Conservation (phyloP, 805 yeast genomes). For the Candida awuae region DNA sequence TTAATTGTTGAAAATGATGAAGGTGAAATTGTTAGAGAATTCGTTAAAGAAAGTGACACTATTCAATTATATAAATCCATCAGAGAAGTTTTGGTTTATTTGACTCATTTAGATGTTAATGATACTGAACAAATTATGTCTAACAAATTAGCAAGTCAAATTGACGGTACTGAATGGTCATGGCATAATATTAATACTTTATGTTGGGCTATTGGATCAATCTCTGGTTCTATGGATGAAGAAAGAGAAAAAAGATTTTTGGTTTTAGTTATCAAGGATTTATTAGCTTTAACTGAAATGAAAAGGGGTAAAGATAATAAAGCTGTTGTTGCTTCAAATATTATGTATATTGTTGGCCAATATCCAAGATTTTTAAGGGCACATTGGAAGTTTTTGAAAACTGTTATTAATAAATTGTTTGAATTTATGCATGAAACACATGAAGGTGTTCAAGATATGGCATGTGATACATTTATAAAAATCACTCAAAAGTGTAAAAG, state of each 20-base stretch:
- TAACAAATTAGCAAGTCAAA: constrained; percentile 81
- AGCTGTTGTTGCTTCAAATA: constrained; percentile 98
- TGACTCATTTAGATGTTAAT: constrained; percentile 90
- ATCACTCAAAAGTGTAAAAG: constrained; percentile 92
- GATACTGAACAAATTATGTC: constrained; percentile 94
- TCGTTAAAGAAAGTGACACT: constrained; percentile 94
- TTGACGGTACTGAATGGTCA: constrained; percentile 97
- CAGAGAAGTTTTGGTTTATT: constrained; percentile 90
- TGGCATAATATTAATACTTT: constrained; percentile 96
- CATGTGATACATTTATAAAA: constrained; percentile 97
- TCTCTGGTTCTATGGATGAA: constrained; percentile 97
- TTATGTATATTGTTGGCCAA: constrained; percentile 99
- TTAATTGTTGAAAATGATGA: constrained; percentile 95
- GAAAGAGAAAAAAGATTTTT: constrained; percentile 93
- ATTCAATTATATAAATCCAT: constrained; percentile 90
- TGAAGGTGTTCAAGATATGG: constrained; percentile 99
- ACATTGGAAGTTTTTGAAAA: constrained; percentile 95
- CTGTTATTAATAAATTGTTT: constrained; percentile 90
- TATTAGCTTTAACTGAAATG: constrained; percentile 86
- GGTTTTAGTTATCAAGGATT: constrained; percentile 87
- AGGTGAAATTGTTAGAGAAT: constrained; percentile 97
- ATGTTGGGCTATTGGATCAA: constrained; percentile 99
- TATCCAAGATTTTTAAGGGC: constrained; percentile 96
- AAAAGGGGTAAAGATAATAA: constrained; percentile 96
- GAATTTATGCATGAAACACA: constrained; percentile 99